These are phyloP conservation scores for Halophytophthora polymorphica DNA, from an alignment of 352 stramenopile genomes.

Conservation along the genomic window DNA sequence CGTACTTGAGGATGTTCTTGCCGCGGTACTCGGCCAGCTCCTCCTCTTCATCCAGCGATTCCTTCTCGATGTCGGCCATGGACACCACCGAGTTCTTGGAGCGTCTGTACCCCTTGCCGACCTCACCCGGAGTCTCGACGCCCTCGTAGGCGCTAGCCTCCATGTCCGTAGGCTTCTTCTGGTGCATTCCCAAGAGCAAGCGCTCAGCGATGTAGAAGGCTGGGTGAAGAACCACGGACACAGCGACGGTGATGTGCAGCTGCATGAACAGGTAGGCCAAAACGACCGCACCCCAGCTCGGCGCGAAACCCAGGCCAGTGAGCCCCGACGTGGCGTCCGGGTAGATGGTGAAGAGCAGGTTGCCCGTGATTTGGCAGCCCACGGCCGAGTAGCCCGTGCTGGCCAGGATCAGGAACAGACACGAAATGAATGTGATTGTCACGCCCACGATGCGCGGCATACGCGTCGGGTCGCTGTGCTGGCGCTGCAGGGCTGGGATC, in stretches of 20 bases:
- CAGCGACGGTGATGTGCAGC: conserved; percentile 9
- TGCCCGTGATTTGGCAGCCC: conserved; percentile 51
- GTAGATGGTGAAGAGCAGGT: conserved; percentile 54
- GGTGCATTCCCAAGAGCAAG: conserved; percentile 32
- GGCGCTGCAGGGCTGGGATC: conserved; percentile 41
- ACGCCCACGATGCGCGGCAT: conserved; percentile 47
- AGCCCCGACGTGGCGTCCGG: conserved; percentile 13
- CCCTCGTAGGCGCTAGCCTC: conserved; percentile 1
- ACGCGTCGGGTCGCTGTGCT: conserved; percentile 40
- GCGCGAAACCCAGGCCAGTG: conserved; percentile 20
- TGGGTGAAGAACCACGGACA: conserved; percentile 23
- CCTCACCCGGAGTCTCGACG: background rate
- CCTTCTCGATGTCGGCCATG: conserved; percentile 18
- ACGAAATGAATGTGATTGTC: conserved; percentile 37
- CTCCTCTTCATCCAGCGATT: background rate
- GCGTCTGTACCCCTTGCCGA: conserved; percentile 1
- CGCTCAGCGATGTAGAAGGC: conserved; percentile 30
- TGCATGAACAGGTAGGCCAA: conserved; percentile 22
- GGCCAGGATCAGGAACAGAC: conserved; percentile 36
- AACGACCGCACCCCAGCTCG: conserved; percentile 17
- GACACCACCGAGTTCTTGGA: conserved; percentile 27
- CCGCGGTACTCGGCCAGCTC: conserved; percentile 10
- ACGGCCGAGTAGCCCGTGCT: conserved; percentile 37
- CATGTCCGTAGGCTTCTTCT: conserved; percentile 14
- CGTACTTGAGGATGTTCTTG: conserved; percentile 17